These are phyloP conservation scores for Nigrospora oryzae DNA, from an alignment of 2,329 filamentous ascomycete species.

Conservation along the genomic window DNA sequence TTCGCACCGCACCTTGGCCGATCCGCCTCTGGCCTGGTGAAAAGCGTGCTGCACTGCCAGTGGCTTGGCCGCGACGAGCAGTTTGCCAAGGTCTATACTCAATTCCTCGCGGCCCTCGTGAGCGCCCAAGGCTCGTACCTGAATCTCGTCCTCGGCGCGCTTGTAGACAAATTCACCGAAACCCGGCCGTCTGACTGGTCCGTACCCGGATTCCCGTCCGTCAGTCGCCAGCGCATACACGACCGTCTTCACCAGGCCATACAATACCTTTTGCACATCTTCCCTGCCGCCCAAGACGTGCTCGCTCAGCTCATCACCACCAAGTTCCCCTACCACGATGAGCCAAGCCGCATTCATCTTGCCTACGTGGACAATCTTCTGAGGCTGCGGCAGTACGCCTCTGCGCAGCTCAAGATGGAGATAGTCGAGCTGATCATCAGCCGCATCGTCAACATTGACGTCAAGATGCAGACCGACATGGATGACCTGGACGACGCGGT, in stretches of 20 bases:
- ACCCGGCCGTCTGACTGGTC: conserved; percentile 35
- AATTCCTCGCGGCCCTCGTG: conserved; percentile 63
- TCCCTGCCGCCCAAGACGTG: conserved; percentile 68
- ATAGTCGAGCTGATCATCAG: conserved; percentile 78
- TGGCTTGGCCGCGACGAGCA: conserved; percentile 58
- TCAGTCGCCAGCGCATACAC: conserved; percentile 58
- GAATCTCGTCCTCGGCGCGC: conserved; percentile 64
- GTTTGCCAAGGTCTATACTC: conserved; percentile 59
- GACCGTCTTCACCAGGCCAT: conserved; percentile 68
- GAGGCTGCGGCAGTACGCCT: conserved; percentile 63
- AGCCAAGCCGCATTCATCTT: conserved; percentile 70
- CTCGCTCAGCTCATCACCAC: conserved; percentile 58
- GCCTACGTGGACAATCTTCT: conserved; percentile 85
- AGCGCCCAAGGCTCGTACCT: conserved; percentile 79
- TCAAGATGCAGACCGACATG: conserved; percentile 87
- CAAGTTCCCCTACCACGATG: conserved; percentile 70
- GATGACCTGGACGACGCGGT: conserved; percentile 88
- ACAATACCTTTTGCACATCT: conserved; percentile 67
- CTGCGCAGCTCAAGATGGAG: conserved; percentile 65
- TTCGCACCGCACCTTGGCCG: conserved; percentile 52
- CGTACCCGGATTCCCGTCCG: conserved; percentile 44
- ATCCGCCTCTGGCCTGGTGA: conserved; percentile 50
- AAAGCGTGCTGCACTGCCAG: conserved; percentile 48
- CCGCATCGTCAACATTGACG: conserved; percentile 85
- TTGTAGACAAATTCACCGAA: conserved; percentile 68